These are phyloP conservation scores for Kingdonia uniflora DNA, from an alignment of 164 flowering plant species.

Conservation along the genomic window DNA sequence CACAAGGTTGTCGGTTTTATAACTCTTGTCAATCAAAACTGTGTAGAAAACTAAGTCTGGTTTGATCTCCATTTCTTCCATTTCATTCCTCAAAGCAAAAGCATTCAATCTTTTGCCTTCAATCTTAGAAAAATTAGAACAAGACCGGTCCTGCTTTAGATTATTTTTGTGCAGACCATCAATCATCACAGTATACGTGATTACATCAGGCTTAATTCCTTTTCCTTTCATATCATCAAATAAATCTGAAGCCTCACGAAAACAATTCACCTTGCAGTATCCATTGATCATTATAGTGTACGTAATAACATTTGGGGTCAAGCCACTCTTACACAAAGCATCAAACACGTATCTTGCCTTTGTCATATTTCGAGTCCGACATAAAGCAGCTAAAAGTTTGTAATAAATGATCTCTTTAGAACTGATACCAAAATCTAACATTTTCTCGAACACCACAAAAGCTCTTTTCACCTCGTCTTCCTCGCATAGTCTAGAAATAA, in stretches of 20 bases:
- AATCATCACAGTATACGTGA: slow-evolving; percentile 62
- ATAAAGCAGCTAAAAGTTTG: slow-evolving; percentile 42
- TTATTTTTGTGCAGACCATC: slow-evolving; percentile 27
- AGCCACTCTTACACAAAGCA: slow-evolving; percentile 24
- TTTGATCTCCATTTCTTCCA: slow-evolving; percentile 29
- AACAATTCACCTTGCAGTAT: slow-evolving; percentile 38
- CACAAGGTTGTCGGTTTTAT: slow-evolving; percentile 31
- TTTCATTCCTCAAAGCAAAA: slow-evolving; percentile 27
- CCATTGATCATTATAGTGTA: slow-evolving; percentile 66
- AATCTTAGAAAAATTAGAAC: not conserved
- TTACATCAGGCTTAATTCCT: slow-evolving; percentile 56
- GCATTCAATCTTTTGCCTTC: slow-evolving; percentile 12
- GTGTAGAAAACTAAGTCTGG: slow-evolving; percentile 58
- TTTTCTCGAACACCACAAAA: slow-evolving; percentile 23
- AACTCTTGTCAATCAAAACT: slow-evolving; percentile 47
- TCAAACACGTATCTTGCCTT: slow-evolving; percentile 41
- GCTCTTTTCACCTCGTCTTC: slow-evolving; percentile 34
- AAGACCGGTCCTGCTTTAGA: slow-evolving; percentile 3
- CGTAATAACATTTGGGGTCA: slow-evolving; percentile 38
- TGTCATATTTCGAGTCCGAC: slow-evolving; percentile 36
- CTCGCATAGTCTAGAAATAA: slow-evolving; percentile 37
- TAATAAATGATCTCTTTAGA: slow-evolving; percentile 26
- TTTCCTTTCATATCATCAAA: slow-evolving; percentile 51
- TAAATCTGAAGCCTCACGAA: slow-evolving; percentile 41
- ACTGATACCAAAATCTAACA: slow-evolving; percentile 20